Conservation (phyloP, 2,329 filamentous ascomycete species). For the Knufia fluminis region DNA sequence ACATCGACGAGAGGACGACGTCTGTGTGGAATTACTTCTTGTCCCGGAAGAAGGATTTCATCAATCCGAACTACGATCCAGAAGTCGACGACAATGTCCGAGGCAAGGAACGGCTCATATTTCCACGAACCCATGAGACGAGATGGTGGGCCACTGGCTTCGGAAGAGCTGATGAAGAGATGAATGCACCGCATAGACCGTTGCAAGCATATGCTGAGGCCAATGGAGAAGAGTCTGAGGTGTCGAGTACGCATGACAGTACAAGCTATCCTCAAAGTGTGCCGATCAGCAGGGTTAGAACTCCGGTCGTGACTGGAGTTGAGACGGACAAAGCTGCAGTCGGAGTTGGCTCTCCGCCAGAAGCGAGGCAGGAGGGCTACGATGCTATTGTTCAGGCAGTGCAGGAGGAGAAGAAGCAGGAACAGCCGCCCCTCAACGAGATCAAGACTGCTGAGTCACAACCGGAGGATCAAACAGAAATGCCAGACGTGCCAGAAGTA, state of each 20-base stretch:
- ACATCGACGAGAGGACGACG: conserved; percentile 60
- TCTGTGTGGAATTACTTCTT: conserved; percentile 97
- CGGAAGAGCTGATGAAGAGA: conserved; percentile 77
- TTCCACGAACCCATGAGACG: conserved; percentile 67
- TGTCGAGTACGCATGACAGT: conserved; percentile 11
- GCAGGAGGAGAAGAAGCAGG: background rate
- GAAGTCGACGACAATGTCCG: conserved; percentile 67
- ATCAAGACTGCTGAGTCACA: background rate
- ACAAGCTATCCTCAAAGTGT: conserved; percentile 14
- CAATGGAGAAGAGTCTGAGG: conserved; percentile 5
- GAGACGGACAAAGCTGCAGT: conserved; percentile 50
- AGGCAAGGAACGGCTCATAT: conserved; percentile 72
- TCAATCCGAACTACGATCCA: conserved; percentile 70
- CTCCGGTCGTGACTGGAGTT: conserved; percentile 50
- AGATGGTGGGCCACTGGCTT: conserved; percentile 92
- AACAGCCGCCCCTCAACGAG: background rate
- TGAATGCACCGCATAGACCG: conserved; percentile 51
- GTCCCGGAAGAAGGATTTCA: conserved; percentile 67
- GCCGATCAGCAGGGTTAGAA: conserved; percentile 25
- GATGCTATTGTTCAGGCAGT: background rate
- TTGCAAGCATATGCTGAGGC: background rate
- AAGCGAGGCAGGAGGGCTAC: background rate
- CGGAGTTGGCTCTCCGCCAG: conserved; percentile 34
- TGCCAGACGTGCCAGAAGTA: background rate
- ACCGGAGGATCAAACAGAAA: background rate